Evolutionary conservation across 805 yeast genomes (phyloP).

Genomic region (Maudiozyma pseudohumilis): DNA sequence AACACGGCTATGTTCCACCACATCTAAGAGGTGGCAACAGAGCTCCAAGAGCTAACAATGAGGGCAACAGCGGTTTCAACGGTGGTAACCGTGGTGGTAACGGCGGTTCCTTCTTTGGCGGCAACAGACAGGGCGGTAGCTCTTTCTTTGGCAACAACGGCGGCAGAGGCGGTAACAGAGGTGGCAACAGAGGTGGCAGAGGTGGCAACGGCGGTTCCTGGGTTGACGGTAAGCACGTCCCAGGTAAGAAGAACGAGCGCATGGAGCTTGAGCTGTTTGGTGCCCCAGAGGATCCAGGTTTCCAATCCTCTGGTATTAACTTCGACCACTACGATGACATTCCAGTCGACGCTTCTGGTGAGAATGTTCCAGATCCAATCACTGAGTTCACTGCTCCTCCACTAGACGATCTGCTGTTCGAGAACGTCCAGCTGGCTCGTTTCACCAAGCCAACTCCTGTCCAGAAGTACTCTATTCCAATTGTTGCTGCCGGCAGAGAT

Average conservation of each 20-base stretch:
- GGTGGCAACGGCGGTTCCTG: slow-evolving; percentile 50
- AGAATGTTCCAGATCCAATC: slow-evolving; percentile 88
- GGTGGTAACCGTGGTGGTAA: slow-evolving; percentile 6
- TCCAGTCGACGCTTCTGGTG: slow-evolving; percentile 97
- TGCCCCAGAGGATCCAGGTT: slow-evolving; percentile 48
- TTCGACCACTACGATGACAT: slow-evolving; percentile 98
- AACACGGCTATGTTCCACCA: slow-evolving; percentile 37
- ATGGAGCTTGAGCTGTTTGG: slow-evolving; percentile 82
- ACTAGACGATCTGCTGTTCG: slow-evolving; percentile 72
- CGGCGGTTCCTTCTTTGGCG: slow-evolving; percentile 7
- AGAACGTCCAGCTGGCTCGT: slow-evolving; percentile 79
- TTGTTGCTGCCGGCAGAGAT: slow-evolving; percentile 81
- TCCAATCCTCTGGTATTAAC: slow-evolving; percentile 94
- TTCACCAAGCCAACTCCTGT: slow-evolving; percentile 96
- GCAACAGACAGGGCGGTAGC: slow-evolving; percentile 18
- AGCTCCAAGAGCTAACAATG: slow-evolving; percentile 6
- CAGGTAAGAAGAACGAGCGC: slow-evolving; percentile 60
- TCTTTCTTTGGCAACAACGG: slow-evolving; percentile 26
- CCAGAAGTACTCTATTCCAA: slow-evolving; percentile 88
- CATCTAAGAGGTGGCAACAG: slow-evolving; percentile 31
- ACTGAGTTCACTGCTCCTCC: slow-evolving; percentile 85
- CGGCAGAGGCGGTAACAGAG: slow-evolving; percentile 31
- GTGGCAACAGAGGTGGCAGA: slow-evolving; percentile 15
- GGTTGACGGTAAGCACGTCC: slow-evolving; percentile 80
- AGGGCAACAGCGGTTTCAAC: slow-evolving; percentile 4